Evolutionary conservation across 2,329 filamentous ascomycete species (phyloP), one percentile per base, ranked within the genome.

Genomic region (Fusarium tuaranense): DNA sequence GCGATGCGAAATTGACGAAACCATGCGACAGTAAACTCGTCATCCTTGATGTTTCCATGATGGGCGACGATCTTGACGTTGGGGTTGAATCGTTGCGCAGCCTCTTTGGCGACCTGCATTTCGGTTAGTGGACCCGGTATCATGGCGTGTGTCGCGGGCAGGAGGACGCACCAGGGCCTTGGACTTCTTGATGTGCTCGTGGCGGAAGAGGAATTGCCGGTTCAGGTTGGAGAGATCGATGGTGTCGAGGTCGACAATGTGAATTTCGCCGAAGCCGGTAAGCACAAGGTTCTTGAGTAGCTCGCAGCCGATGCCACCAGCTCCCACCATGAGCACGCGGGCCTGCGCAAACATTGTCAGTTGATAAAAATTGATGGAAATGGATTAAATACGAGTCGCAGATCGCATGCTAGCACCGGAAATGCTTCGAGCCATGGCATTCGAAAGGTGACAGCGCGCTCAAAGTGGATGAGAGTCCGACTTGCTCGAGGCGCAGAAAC

Each of bases 201-300:
- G 93, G 71, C 95, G 91, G 83, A 99, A 99, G 58, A 99, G 91
- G 80, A 99, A 99, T 83, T 99, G 97, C 65, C 97, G 94, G 79
- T 99, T 99, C 61, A 99, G 89, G 81, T 99, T 99, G 85, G 95
- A 98, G 25, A 99, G 89, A 81, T 99, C 97, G 85, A 99, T 98
- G 1, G 97, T 99, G 83, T 99, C 97, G 70, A 99, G 93, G 83
- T 99, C 97, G 77, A 99, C 95, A 55, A 98, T 92, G 83, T 98
- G 94, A 61, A 98, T 92, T 84, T 98, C 94, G 75, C 95, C 95
- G 78, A 98, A 99, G 76, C 96, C 95, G 51, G 92, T 93, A 59
- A 98, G 92, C 53, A 96, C 95, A 67, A 99, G 91, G 83, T 98
- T 98, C 88, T 99, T 99, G 74, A 99, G 91, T 9, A 99, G 89